Conservation (phyloP, 371 early-diverging fungal genomes). For the Apophysomyces sp. region DNA sequence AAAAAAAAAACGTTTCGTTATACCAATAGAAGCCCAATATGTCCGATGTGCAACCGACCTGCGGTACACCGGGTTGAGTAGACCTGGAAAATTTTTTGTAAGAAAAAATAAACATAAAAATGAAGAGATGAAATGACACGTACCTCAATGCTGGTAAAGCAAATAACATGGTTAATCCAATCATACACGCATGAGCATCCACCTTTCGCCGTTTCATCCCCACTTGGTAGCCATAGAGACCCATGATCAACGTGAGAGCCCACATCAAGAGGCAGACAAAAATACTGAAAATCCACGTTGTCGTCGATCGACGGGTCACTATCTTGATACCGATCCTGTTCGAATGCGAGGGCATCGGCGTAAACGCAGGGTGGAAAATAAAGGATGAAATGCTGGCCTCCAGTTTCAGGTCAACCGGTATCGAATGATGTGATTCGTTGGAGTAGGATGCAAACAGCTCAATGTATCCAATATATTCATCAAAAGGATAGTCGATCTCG, state of each 20-base stretch:
- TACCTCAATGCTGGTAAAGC: conserved; percentile 37
- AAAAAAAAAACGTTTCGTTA: neutral
- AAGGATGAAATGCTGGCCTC: conserved; percentile 35
- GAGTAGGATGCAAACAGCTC: conserved; percentile 20
- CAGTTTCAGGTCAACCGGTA: conserved; percentile 31
- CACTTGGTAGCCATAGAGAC: conserved; percentile 36
- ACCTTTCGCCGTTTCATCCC: conserved; percentile 22
- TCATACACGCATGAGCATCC: conserved; percentile 35
- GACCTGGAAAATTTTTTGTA: conserved; percentile 6
- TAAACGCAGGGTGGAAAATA: conserved; percentile 20
- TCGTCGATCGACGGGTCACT: conserved; percentile 30
- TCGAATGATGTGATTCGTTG: conserved; percentile 17
- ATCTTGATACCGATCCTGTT: conserved; percentile 30
- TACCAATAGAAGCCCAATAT: conserved; percentile 44
- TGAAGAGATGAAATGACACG: too few species aligned
- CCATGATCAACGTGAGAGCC: conserved; percentile 34
- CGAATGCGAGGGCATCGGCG: conserved; percentile 3
- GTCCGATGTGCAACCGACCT: conserved; percentile 39
- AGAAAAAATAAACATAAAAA: neutral
- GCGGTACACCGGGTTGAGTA: conserved; percentile 42
- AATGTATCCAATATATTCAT: conserved; percentile 27
- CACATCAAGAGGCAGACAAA: conserved; percentile 41
- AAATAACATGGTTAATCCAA: conserved; percentile 40
- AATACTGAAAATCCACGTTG: conserved; percentile 36
- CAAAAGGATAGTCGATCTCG: conserved; percentile 38